Evolutionary conservation across 495 filamentous ascomycete genomes (phyloP).

Genomic region (Penicillium malachiteum): DNA sequence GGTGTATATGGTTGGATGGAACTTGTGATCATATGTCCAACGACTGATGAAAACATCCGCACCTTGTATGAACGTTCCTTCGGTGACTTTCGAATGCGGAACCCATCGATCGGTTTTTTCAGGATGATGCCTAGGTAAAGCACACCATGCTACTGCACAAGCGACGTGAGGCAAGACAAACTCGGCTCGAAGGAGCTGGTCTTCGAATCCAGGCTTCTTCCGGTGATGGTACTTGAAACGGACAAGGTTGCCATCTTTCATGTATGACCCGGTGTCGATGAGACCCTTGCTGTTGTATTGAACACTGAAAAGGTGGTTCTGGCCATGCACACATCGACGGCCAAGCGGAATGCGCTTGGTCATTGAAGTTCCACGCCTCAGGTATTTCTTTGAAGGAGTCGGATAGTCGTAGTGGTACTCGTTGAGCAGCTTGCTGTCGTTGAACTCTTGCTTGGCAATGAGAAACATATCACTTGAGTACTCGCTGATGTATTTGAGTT

Average conservation of each 20-base stretch:
- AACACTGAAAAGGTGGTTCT: constrained; percentile 46
- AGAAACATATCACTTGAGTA: constrained; percentile 52
- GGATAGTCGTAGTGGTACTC: constrained; percentile 55
- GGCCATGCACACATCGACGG: constrained; percentile 48
- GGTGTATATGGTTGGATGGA: constrained; percentile 58
- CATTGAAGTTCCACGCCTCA: constrained; percentile 29
- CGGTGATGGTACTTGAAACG: constrained; percentile 60
- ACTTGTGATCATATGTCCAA: constrained; percentile 63
- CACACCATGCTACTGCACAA: constrained; percentile 59
- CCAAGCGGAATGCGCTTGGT: constrained; percentile 43
- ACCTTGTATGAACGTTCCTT: constrained; percentile 55
- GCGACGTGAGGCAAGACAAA: constrained; percentile 56
- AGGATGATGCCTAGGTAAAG: constrained; percentile 50
- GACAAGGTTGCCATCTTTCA: constrained; percentile 54
- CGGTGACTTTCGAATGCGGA: constrained; percentile 57
- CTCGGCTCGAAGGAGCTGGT: constrained; percentile 58
- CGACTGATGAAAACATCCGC: constrained; percentile 53
- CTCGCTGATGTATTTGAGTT: constrained; percentile 45
- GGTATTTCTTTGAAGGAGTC: constrained; percentile 30
- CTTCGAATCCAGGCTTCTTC: constrained; percentile 54
- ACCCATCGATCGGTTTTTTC: constrained; percentile 59
- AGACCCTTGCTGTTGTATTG: constrained; percentile 57
- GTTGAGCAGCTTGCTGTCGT: constrained; percentile 43
- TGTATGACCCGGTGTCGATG: constrained; percentile 53
- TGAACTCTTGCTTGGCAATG: constrained; percentile 47